Percentiles rank a stretch among this genome's conserved stretches.
Evolutionary conservation across 2,329 filamentous ascomycete genomes (phyloP).

Genomic region (Xylariaceae sp.): DNA sequence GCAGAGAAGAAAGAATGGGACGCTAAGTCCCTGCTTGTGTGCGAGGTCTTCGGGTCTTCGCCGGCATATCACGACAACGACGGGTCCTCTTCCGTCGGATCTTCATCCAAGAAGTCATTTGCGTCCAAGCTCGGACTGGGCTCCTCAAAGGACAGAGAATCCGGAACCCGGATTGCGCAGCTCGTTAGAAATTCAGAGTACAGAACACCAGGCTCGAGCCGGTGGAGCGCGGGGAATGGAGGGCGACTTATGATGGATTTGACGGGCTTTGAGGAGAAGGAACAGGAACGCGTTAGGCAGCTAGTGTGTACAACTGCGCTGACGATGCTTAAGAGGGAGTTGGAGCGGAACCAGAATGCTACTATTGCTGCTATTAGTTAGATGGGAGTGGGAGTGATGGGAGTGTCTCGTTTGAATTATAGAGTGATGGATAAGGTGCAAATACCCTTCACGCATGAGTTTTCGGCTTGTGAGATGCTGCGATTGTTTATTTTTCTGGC

Average conservation of each 20-base stretch:
- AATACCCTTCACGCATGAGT: no score
- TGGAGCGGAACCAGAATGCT: slow-evolving; percentile 56
- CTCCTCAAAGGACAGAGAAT: neutral
- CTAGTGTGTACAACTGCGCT: slow-evolving; percentile 56
- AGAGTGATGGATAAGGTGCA: no score
- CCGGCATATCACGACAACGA: slow-evolving; percentile 31
- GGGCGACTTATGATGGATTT: slow-evolving; percentile 47
- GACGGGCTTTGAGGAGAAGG: slow-evolving; percentile 32
- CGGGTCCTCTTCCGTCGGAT: neutral
- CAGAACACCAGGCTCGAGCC: slow-evolving; percentile 39
- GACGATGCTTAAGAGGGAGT: slow-evolving; percentile 64
- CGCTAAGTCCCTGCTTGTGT: slow-evolving; percentile 45
- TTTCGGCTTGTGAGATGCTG: no score
- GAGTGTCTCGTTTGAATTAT: no score
- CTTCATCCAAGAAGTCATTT: neutral
- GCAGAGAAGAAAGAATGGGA: slow-evolving; percentile 4
- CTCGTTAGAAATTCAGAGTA: slow-evolving; percentile 41
- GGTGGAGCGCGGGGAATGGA: slow-evolving; percentile 47
- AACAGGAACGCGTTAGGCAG: slow-evolving; percentile 42
- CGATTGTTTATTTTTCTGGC: no score
- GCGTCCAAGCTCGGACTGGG: neutral
- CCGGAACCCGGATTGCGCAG: slow-evolving; percentile 35
- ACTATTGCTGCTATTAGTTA: slow-evolving; percentile 33
- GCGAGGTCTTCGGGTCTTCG: slow-evolving; percentile 38
- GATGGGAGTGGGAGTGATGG: neutral